phyloP scores from a whole-genome alignment of 1,284 basidiomycete genomes.

The Ceratobasidium sp. region DNA sequence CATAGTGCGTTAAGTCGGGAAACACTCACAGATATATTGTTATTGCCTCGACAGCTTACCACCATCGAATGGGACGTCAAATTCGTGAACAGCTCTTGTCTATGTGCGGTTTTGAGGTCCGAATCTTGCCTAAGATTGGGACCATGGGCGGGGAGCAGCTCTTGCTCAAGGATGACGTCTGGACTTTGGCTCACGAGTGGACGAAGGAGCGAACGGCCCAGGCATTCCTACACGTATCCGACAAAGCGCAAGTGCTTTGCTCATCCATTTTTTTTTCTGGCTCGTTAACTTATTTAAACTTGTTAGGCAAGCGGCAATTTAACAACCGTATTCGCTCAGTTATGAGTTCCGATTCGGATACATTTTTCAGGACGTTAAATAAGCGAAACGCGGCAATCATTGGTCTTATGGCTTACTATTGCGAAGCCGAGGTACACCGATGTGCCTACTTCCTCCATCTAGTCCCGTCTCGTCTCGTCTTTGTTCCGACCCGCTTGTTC shows the following conservation, averaged over 20 bases:
- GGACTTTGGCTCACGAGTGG: constrained; percentile 96
- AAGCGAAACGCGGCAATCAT: constrained; percentile 99
- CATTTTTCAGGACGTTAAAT: constrained; percentile 99
- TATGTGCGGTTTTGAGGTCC: constrained; percentile 98
- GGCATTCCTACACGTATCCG: constrained; percentile 96
- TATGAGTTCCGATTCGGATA: constrained; percentile 99
- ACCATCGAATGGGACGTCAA: constrained; percentile 99
- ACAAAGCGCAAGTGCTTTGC: constrained; percentile 73
- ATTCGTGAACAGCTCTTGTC: constrained; percentile 93
- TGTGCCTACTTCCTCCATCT: too few relatives aligned
- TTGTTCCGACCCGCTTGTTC: not conserved
- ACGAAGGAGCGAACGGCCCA: constrained; percentile 98
- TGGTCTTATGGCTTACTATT: constrained; percentile 97
- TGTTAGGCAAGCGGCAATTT: constrained; percentile 88
- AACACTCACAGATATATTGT: not conserved
- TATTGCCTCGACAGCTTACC: constrained; percentile 93
- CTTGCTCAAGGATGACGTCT: constrained; percentile 95
- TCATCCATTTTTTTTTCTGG: not conserved
- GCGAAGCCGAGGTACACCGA: constrained; percentile 99
- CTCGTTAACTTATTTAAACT: constrained; percentile 45
- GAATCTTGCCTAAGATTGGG: constrained; percentile 95
- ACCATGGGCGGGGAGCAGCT: constrained; percentile 96
- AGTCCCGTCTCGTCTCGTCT: not conserved
- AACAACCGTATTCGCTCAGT: constrained; percentile 97
- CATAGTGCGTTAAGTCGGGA: not conserved